Evolutionary conservation across 2,329 filamentous ascomycete genomes (phyloP), one percentile per base, ranked within the genome.

Genomic region (Diaporthe sp.): DNA sequence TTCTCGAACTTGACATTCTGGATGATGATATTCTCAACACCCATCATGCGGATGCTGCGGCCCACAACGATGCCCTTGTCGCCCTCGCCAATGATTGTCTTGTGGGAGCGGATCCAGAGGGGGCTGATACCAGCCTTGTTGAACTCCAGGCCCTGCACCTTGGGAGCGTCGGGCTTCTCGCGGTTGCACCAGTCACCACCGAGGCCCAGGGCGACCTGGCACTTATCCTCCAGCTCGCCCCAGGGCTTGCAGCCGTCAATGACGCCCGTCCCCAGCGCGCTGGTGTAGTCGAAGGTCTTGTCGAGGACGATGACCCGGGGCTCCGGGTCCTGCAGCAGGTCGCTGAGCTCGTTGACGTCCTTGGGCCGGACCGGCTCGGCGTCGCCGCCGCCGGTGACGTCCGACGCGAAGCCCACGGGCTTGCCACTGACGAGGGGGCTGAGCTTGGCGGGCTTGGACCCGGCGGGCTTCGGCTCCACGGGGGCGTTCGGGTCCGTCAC

Each of bases 111-210:
- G 78, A 92, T 86, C n/a, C 82, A 86, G 79, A 91, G 89, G 65
- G 86, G 87, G 34, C 84, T 79, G 1, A 84, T 76, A 77, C 85
- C 89, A 42, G 89, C 89, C 73, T 88, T 90, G 83, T 91, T 87
- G 77, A 86, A 88, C 9, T 79, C 84, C 51, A 84, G 87, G 9
- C 59, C 59, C 53, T 57, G 44, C 53, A 85, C 85, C 70, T 85
- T 86, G 46, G 88, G 86, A 2, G 89, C 88, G 70, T 73, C 76
- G 25, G 88, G 84, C 82, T 92, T 84, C 81, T 92, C 89, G 84
- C 91, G 91, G 74, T 81, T 84, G 82, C 91, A 92, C 87, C 89
- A 91, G 80, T 91, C 83, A 83, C 89, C 84, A 84, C 92, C 89
- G 81, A 93, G 91, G 77, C 61, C 61, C 9, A 65, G 42, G 25